phyloP scores from a whole-genome alignment of 1,284 basidiomycete species.

The Pulveroboletus sp. region DNA sequence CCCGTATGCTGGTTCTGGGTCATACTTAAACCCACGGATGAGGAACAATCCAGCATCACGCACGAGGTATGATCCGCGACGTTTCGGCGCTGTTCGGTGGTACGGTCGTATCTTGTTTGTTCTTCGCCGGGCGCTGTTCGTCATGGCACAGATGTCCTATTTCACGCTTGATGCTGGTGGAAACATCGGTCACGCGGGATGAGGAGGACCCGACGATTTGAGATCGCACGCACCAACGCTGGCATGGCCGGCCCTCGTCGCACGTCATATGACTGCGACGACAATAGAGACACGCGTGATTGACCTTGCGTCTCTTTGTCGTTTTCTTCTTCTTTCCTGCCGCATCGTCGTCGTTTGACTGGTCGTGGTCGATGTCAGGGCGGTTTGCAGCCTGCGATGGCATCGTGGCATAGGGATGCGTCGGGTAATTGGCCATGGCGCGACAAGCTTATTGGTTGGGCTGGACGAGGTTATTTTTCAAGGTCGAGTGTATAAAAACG shows the following conservation, averaged over 20 bases:
- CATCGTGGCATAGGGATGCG: conserved; percentile 33
- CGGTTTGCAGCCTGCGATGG: conserved; percentile 19
- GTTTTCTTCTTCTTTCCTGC: conserved; percentile 55
- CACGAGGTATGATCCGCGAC: conserved; percentile 20
- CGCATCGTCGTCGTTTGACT: conserved; percentile 32
- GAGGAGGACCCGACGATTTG: neutral
- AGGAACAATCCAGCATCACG: neutral
- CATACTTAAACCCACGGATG: conserved; percentile 18
- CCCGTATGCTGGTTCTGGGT: conserved; percentile 37
- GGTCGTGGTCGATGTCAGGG: conserved; percentile 30
- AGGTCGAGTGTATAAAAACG: conserved; percentile 24
- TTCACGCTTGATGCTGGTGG: conserved; percentile 81
- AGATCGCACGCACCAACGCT: conserved; percentile 72
- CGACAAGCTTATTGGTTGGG: conserved; percentile 8
- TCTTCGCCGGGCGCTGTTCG: conserved; percentile 62
- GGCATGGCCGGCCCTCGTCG: conserved; percentile 86
- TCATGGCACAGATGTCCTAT: conserved; percentile 91
- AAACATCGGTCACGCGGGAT: conserved; percentile 5
- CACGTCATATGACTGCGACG: conserved; percentile 93
- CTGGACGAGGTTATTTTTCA: conserved; percentile 15
- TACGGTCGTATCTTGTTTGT: conserved; percentile 40
- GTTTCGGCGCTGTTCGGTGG: conserved; percentile 34
- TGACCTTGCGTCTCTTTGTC: conserved; percentile 77
- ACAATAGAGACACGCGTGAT: conserved; percentile 93
- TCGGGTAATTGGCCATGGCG: conserved; percentile 33